A percentile compares a stretch with the other conserved stretches of the same genome.
phyloP scores from a whole-genome alignment of 192 early-diverging fungal species.

The Globomyces pollinis-pini region DNA sequence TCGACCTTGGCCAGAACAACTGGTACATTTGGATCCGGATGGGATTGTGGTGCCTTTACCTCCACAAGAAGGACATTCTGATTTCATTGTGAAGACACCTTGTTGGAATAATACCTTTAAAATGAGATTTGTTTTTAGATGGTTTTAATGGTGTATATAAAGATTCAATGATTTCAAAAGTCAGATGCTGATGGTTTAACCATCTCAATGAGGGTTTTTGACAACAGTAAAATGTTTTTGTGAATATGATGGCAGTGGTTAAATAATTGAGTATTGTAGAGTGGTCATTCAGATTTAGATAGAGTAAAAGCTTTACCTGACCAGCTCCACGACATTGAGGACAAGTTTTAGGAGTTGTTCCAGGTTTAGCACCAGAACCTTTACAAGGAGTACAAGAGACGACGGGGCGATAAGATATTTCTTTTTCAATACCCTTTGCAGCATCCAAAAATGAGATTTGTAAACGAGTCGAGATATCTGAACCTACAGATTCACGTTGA shows the following conservation, averaged over 20 bases:
- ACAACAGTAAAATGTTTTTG: no score
- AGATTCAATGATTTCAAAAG: no score
- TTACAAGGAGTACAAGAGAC: slow-evolving; percentile 69
- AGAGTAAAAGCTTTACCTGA: slow-evolving; percentile 33
- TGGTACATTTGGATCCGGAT: slow-evolving; percentile 57
- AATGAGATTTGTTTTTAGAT: slow-evolving; percentile 6
- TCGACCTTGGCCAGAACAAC: slow-evolving; percentile 75
- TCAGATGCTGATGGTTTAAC: no score
- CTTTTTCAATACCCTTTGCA: slow-evolving; percentile 65
- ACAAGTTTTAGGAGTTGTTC: slow-evolving; percentile 65
- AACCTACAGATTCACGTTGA: slow-evolving; percentile 1
- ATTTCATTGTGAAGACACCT: slow-evolving; percentile 87
- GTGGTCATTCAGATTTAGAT: neutral
- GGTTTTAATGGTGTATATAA: no score
- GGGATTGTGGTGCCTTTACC: slow-evolving; percentile 71
- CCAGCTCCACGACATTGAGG: slow-evolving; percentile 75
- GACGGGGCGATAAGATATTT: slow-evolving; percentile 59
- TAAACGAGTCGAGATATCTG: neutral
- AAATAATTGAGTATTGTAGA: neutral
- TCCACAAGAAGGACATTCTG: slow-evolving; percentile 73
- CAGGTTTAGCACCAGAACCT: slow-evolving; percentile 73
- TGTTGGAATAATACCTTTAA: slow-evolving; percentile 70
- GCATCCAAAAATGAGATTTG: slow-evolving; percentile 31
- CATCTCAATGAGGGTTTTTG: no score
- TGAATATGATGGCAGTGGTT: no score